phyloP scores from a whole-genome alignment of 805 yeast species.

The Pichia gijzeniarum region DNA sequence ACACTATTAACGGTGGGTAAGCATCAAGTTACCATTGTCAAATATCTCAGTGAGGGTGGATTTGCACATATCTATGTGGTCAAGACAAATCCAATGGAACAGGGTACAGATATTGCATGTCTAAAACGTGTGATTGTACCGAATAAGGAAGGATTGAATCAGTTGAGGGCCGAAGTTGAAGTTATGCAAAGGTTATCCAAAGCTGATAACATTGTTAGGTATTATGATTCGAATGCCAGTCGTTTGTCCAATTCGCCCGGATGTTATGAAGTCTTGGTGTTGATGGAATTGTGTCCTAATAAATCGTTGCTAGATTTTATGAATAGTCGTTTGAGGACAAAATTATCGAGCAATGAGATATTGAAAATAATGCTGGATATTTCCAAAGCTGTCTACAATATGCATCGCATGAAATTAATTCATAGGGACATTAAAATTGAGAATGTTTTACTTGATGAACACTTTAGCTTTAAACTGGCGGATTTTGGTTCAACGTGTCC shows the following conservation, averaged over 20 bases:
- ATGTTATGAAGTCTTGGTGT: constrained; percentile 73
- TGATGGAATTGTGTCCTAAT: constrained; percentile 92
- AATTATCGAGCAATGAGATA: constrained; percentile 70
- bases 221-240: constrained; percentile 93
- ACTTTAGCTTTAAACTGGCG: constrained; percentile 70
- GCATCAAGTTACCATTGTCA: constrained; percentile 37
- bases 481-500: constrained; percentile 90
- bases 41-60: constrained; percentile 51
- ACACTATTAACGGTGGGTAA: constrained; percentile 41
- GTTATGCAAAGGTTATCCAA: constrained; percentile 90
- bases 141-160: constrained; percentile 73
- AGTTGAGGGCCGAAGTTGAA: constrained; percentile 90
- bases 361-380: constrained; percentile 80
- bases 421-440: constrained; percentile 95
- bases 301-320: constrained; percentile 82
- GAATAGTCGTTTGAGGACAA: constrained; percentile 79
- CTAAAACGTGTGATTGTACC: constrained; percentile 95
- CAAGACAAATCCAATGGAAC: constrained; percentile 54
- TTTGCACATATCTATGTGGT: constrained; percentile 93
- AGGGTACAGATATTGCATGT: constrained; percentile 59
- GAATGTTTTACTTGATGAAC: constrained; percentile 74
- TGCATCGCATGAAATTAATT: constrained; percentile 76
- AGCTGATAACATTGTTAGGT: constrained; percentile 73
- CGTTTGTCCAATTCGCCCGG: constrained; percentile 44
- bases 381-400: constrained; percentile 68